Conservation (phyloP, 2,329 filamentous ascomycete species). For the Penicillium paneum region DNA sequence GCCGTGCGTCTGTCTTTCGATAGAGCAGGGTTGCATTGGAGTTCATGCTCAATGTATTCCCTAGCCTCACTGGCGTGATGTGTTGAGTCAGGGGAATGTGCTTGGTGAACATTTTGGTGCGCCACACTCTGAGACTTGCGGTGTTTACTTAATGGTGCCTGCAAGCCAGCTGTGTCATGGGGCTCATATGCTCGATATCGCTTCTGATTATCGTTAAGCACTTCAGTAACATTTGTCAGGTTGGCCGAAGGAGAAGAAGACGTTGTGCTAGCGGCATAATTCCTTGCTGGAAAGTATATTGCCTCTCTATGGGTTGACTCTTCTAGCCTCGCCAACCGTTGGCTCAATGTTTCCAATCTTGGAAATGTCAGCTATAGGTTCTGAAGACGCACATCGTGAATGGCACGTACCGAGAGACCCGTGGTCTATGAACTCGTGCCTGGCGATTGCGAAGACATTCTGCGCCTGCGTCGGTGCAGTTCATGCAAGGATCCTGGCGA, state of each 20-base stretch:
- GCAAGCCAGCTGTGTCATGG: background rate
- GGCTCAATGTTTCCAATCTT: constrained; percentile 18
- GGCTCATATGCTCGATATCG: background rate
- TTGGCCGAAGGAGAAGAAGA: constrained; percentile 11
- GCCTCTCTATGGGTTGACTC: constrained; percentile 7
- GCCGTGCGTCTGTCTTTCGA: constrained; percentile 21
- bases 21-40: constrained; percentile 22
- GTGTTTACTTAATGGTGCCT: constrained; percentile 8
- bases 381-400: background rate
- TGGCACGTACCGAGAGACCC: constrained; percentile 20
- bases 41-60: constrained; percentile 25
- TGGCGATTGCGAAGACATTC: constrained; percentile 34
- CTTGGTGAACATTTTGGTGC: constrained; percentile 4
- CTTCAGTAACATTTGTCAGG: background rate
- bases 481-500: constrained; percentile 43
- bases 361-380: background rate
- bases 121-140: constrained; percentile 11
- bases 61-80: constrained; percentile 22
- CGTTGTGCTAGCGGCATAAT: constrained; percentile 2
- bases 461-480: constrained; percentile 42
- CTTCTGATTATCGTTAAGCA: constrained; percentile 1
- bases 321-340: constrained; percentile 22
- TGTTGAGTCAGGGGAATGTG: constrained; percentile 17
- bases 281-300: constrained; percentile 4
- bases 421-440: constrained; percentile 20